These are phyloP conservation scores for Paramyrothecium sp. DNA, from an alignment of 2,329 filamentous ascomycete genomes.

Conservation along the genomic window DNA sequence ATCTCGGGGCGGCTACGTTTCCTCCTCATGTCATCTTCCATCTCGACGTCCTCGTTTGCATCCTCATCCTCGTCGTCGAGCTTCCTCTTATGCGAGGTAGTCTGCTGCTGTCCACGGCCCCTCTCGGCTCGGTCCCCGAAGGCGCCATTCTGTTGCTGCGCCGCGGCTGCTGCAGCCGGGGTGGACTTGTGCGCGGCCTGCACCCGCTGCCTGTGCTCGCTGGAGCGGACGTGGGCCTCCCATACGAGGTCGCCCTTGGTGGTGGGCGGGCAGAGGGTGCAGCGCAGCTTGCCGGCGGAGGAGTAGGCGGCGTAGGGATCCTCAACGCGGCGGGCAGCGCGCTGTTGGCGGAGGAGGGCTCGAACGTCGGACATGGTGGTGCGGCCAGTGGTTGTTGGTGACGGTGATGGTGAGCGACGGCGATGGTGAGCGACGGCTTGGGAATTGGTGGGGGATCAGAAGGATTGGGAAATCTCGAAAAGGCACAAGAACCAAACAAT, in stretches of 20 bases:
- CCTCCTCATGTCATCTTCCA: slow-evolving; percentile 32
- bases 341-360: slow-evolving; percentile 74
- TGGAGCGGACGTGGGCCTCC: slow-evolving; percentile 58
- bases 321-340: slow-evolving; percentile 69
- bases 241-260: slow-evolving; percentile 67
- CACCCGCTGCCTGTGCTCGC: slow-evolving; percentile 34
- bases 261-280: slow-evolving; percentile 62
- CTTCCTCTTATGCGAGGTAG: slow-evolving; percentile 29
- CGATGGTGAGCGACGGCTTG: slow-evolving; percentile 3
- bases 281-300: slow-evolving; percentile 64
- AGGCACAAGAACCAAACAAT: no score
- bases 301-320: slow-evolving; percentile 70
- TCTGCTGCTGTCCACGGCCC: background rate
- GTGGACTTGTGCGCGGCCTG: slow-evolving; percentile 16
- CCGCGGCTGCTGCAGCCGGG: slow-evolving; percentile 8
- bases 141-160: slow-evolving; percentile 6
- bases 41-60: slow-evolving; percentile 29
- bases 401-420: slow-evolving; percentile 8
- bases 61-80: slow-evolving; percentile 26
- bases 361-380: slow-evolving; percentile 73
- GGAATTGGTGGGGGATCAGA: no score
- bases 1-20: slow-evolving; percentile 46
- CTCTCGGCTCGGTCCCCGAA: background rate
- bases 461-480: no score
- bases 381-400: background rate